Percentiles rank a stretch among this genome's conserved stretches.
Conservation (phyloP, 345 rosid genomes). For the Stellera chamaejasme region DNA sequence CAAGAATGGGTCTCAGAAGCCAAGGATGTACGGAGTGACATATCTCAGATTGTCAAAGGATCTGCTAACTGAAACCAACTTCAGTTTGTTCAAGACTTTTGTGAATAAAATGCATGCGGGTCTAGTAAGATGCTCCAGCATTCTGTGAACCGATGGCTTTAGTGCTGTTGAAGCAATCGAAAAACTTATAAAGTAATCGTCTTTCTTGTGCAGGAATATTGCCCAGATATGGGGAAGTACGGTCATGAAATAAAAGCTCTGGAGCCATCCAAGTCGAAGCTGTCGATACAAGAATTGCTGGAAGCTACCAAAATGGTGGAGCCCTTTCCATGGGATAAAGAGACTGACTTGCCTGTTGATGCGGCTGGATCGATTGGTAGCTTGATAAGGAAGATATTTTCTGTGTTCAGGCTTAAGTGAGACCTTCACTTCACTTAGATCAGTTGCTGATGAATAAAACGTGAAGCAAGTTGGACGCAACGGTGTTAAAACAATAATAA, state of each 20-base stretch:
- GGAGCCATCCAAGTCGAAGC: slow-evolving; percentile 33
- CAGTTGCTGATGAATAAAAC: too few species aligned
- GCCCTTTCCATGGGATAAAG: slow-evolving; percentile 61
- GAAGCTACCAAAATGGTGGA: slow-evolving; percentile 49
- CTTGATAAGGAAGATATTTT: slow-evolving; percentile 22
- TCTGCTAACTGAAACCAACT: slow-evolving; percentile 36
- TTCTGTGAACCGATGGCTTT: not conserved
- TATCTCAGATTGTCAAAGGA: slow-evolving; percentile 60
- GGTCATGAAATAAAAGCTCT: slow-evolving; percentile 42
- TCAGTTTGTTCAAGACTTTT: slow-evolving; percentile 53
- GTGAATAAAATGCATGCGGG: slow-evolving; percentile 84
- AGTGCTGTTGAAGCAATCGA: not conserved
- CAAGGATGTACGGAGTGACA: slow-evolving; percentile 60
- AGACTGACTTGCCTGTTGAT: slow-evolving; percentile 57
- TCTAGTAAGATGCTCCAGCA: slow-evolving; percentile 35
- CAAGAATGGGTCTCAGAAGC: slow-evolving; percentile 39
- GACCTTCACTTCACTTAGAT: not conserved
- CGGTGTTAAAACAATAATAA: too few species aligned
- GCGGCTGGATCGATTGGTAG: slow-evolving; percentile 24
- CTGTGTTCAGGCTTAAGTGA: slow-evolving; percentile 23
- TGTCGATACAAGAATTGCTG: slow-evolving; percentile 38
- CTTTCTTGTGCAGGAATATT: slow-evolving; percentile 19
- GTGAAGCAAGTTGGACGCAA: too few species aligned
- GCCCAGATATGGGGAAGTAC: slow-evolving; percentile 40
- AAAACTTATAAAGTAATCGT: not conserved